phyloP scores from a whole-genome alignment of 1,284 basidiomycete genomes.

The Ceratobasidium papillatum region DNA sequence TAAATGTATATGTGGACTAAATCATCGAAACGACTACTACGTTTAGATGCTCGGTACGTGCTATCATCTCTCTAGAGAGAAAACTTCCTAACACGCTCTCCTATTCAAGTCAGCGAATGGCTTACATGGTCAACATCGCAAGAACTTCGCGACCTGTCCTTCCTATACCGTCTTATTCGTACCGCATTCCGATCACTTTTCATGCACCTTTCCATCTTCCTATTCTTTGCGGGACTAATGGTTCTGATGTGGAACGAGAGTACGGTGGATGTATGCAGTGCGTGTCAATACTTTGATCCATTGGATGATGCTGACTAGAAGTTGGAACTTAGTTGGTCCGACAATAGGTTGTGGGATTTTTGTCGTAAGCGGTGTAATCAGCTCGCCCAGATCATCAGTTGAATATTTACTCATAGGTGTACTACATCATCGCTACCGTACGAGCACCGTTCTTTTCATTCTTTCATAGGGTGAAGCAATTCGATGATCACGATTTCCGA shows the following conservation, averaged over 20 bases:
- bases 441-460: slow-evolving; percentile 14
- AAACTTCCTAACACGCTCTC: no score
- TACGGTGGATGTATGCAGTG: slow-evolving; percentile 7
- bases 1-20: background rate
- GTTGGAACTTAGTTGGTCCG: slow-evolving; percentile 9
- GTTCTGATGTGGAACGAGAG: slow-evolving; percentile 35
- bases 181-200: slow-evolving; percentile 30
- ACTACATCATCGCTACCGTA: slow-evolving; percentile 25
- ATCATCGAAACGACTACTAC: background rate
- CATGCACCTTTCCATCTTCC: slow-evolving; percentile 35
- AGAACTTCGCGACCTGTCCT: slow-evolving; percentile 23
- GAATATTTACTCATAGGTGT: background rate
- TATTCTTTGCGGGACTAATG: slow-evolving; percentile 36
- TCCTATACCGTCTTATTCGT: slow-evolving; percentile 17
- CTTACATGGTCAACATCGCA: slow-evolving; percentile 35
- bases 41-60: slow-evolving; percentile 2
- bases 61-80: background rate
- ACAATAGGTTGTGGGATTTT: background rate
- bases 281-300: background rate
- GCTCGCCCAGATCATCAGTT: background rate
- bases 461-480: slow-evolving; percentile 2
- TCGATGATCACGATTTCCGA: slow-evolving; percentile 24
- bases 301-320: background rate
- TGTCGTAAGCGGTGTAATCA: background rate
- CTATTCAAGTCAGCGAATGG: slow-evolving; percentile 39